phyloP scores from a whole-genome alignment of 2,329 filamentous ascomycete species.

The Alternaria brassicae region DNA sequence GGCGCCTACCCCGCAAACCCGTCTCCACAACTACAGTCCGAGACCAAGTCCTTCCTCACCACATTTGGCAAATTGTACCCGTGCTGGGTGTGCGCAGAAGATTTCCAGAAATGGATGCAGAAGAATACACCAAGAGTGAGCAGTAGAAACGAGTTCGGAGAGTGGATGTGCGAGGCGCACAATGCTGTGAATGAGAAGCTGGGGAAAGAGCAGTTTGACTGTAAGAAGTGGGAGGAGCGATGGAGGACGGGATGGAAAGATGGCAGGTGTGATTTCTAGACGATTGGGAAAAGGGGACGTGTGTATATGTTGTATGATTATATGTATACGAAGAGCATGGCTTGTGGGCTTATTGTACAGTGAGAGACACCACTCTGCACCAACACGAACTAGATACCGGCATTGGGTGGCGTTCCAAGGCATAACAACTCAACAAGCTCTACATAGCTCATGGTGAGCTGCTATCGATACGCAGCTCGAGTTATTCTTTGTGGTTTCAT shows the following conservation, averaged over 20 bases:
- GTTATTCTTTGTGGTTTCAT: not conserved
- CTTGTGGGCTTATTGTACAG: conserved; percentile 8
- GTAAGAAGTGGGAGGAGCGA: conserved; percentile 86
- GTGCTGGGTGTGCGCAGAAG: conserved; percentile 93
- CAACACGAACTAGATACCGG: conserved; percentile 8
- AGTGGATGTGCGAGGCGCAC: conserved; percentile 85
- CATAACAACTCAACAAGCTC: not conserved
- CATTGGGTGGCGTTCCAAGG: conserved; percentile 21
- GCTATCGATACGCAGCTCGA: not conserved
- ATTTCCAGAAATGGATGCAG: conserved; percentile 83
- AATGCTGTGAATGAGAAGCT: conserved; percentile 89
- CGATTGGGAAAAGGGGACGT: not conserved
- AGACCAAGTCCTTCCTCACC: conserved; percentile 78
- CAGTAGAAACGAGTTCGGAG: conserved; percentile 72
- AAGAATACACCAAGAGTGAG: conserved; percentile 70
- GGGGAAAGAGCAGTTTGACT: conserved; percentile 92
- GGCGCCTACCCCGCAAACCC: conserved; percentile 81
- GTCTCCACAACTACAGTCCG: conserved; percentile 71
- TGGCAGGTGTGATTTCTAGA: conserved; percentile 66
- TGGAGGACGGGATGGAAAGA: conserved; percentile 90
- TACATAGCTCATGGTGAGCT: not conserved
- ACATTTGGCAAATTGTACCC: conserved; percentile 89
- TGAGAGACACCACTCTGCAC: conserved; percentile 12
- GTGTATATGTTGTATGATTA: conserved; percentile 13
- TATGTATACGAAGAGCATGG: conserved; percentile 3